Base-by-base conservation (phyloP, 2,329 filamentous ascomycete species). In the Fusarium phyllophilum region DNA sequence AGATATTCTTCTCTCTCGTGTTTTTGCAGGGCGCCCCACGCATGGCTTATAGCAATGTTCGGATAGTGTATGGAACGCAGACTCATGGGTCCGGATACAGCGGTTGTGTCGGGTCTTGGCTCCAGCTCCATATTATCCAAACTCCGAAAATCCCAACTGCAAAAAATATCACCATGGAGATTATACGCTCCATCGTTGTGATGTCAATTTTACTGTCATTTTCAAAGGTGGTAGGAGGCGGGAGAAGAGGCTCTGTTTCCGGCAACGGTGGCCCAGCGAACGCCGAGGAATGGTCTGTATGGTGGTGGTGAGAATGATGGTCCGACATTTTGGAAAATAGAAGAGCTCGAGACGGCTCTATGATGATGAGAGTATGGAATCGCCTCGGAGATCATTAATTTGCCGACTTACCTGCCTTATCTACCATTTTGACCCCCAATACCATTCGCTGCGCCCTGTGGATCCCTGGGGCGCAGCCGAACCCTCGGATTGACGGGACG, bases 21-120 rank as follows among this genome's bases (percentile, higher is more conserved):
- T 5, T 7, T 12, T 31, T 49, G 3, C 29, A 49, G 8, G 10
- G 9, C n/a, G 10, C 11, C 15, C 29, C 3, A 13, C 0, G 8
- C 8, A 8, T 4, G 11, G 7, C 3, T 33, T 5, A 2, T 31
- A n/a, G 7, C 20, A 49, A 3, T 49, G 10, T n/a, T 49, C 8
- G 3, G 11, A 33, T 9, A 3, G 3, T 2, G 5, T 31, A 18
- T 31, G 10, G 3, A 18, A 31, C 10, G 22, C 2, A 17, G 15
- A 13, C 15, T 49, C 15, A 33, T 33, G 5, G 7, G 22, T 10
- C 20, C 10, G 26, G 26, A 2, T 48, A 31, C 6, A 14, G 13
- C 9, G 45, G 45, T 12, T 6, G 26, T 3, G 3, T 1, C 7
- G 45, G 10, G 1, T 49, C 46, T 10, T 10, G 20, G 15, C 29